phyloP scores from a whole-genome alignment of 306 rosid genomes.

The Glycine tomentella region DNA sequence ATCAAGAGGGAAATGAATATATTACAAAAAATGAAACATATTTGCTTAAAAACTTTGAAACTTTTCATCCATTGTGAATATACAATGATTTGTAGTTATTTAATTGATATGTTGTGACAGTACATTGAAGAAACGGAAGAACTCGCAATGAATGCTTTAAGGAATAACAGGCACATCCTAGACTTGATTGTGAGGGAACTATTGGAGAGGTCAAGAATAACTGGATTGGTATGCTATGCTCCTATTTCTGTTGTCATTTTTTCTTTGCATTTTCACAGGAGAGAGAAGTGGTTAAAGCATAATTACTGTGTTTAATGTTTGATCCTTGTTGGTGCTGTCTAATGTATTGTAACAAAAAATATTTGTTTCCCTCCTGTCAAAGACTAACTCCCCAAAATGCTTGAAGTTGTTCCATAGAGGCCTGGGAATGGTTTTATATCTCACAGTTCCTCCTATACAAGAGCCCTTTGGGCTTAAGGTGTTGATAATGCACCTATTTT shows the following conservation, averaged over 20 bases:
- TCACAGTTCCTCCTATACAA: neutral
- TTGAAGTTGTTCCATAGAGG: neutral
- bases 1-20: conserved; percentile 14
- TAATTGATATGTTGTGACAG: conserved; percentile 58
- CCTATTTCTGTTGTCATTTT: conserved; percentile 28
- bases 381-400: neutral
- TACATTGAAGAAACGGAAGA: conserved; percentile 95
- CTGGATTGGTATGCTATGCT: conserved; percentile 77
- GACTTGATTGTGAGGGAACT: conserved; percentile 78
- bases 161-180: conserved; percentile 79
- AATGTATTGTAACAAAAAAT: neutral
- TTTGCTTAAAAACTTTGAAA: neutral
- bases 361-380: neutral
- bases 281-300: neutral
- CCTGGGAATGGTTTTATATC: neutral
- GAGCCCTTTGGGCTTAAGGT: neutral
- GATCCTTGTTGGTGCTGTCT: neutral
- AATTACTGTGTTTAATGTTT: neutral
- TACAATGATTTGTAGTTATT: neutral
- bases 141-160: conserved; percentile 82
- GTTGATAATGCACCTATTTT: neutral
- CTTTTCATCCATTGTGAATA: conserved; percentile 28
- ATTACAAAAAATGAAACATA: neutral
- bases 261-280: neutral
- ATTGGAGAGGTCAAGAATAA: conserved; percentile 84